Percentiles rank a stretch among this genome's conserved stretches.
Conservation (phyloP, 176 grass and related monocot species). For the Musa troglodytarum region DNA sequence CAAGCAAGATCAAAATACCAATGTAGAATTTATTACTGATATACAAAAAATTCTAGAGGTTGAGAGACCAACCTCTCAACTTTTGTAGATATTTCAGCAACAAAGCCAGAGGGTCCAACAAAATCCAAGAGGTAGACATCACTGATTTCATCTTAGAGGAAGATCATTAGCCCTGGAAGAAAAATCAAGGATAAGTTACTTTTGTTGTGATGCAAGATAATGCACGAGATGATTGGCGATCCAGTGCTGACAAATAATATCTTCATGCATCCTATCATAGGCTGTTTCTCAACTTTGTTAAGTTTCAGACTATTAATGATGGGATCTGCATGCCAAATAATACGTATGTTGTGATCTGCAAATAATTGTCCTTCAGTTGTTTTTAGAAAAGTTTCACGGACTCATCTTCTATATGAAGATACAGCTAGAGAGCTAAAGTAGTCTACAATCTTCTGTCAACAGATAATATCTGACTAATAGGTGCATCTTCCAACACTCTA, state of each 20-base stretch:
- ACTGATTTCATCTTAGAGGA: slow-evolving; percentile 65
- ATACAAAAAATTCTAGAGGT: no score
- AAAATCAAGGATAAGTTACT: background rate
- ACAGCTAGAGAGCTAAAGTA: background rate
- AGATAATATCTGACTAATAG: background rate
- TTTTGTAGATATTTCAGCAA: slow-evolving; percentile 59
- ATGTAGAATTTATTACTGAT: no score
- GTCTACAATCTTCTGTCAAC: background rate
- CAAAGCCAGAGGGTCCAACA: slow-evolving; percentile 72
- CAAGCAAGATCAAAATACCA: background rate
- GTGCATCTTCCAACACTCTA: background rate
- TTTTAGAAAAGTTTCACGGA: background rate
- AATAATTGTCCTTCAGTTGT: background rate
- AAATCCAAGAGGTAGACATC: slow-evolving; percentile 91
- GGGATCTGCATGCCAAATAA: background rate
- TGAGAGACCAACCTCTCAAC: slow-evolving; percentile 45
- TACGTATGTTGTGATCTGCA: background rate
- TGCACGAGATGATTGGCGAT: background rate
- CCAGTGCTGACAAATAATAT: background rate
- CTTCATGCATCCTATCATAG: background rate
- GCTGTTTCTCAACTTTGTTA: background rate
- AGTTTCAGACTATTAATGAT: background rate
- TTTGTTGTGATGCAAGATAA: background rate
- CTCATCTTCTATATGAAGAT: background rate
- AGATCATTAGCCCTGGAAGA: slow-evolving; percentile 47